Evolutionary conservation across 73 alveolate genomes (phyloP).

Genomic region (Paramecium biaurelia): DNA sequence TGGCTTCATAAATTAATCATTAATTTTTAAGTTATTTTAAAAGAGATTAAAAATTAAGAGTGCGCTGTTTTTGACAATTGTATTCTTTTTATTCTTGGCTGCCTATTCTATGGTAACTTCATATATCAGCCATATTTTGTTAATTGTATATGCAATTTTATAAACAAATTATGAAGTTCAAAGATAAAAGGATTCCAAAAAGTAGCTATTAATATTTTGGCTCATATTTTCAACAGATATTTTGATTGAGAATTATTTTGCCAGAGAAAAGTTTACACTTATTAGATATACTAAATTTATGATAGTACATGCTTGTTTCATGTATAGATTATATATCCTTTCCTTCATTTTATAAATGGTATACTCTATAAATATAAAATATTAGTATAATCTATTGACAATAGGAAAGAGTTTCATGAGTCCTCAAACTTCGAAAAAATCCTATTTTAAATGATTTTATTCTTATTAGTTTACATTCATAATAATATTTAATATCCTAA

Average conservation of each 20-base stretch:
- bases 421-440: not conserved
- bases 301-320: not conserved
- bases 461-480: not conserved
- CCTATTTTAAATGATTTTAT: not conserved
- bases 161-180: not conserved
- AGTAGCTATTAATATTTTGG: not conserved
- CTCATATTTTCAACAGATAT: not conserved
- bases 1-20: not conserved
- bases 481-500: no score
- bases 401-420: not conserved
- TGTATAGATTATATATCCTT: not conserved
- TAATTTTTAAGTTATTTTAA: not conserved
- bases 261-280: not conserved
- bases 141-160: not conserved
- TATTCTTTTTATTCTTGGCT: not conserved
- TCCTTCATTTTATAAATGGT: not conserved
- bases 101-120: not conserved
- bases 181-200: not conserved
- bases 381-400: not conserved
- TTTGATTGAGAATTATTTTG: constrained; percentile 9
- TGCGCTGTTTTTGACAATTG: not conserved
- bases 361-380: not conserved
- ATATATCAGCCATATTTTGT: not conserved
- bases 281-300: not conserved
- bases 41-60: not conserved